These are phyloP conservation scores for Lyophyllum decastes DNA, from an alignment of 768 basidiomycete genomes.

Conservation along the genomic window DNA sequence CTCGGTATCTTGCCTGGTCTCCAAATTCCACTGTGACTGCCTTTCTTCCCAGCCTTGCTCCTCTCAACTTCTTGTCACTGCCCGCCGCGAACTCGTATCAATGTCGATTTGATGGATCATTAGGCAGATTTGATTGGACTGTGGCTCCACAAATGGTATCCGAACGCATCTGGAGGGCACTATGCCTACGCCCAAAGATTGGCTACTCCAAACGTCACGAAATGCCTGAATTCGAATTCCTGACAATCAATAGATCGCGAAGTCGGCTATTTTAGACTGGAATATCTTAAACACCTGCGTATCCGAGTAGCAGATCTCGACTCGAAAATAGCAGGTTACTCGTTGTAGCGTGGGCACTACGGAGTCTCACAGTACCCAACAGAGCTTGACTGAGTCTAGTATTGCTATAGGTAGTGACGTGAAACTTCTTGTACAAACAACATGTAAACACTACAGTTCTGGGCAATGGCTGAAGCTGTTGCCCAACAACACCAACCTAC, in stretches of 20 bases:
- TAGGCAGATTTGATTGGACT: conserved; percentile 14
- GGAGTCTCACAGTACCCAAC: too few species aligned
- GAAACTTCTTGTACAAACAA: too few species aligned
- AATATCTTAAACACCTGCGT: neutral
- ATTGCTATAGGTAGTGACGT: too few species aligned
- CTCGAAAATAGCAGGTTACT: too few species aligned
- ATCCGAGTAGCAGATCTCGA: too few species aligned
- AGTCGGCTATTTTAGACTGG: too few species aligned
- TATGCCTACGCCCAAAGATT: neutral
- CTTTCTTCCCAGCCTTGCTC: neutral
- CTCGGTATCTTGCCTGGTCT: neutral
- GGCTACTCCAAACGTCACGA: neutral
- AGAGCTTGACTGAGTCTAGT: too few species aligned
- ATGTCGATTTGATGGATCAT: conserved; percentile 11
- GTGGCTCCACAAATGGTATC: conserved; percentile 5
- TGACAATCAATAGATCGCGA: neutral
- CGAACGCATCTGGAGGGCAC: neutral
- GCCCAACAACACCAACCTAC: too few species aligned
- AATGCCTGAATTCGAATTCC: neutral
- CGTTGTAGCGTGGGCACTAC: too few species aligned
- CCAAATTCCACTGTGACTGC: neutral
- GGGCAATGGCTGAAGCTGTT: too few species aligned
- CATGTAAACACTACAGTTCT: too few species aligned
- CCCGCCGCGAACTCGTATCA: neutral
- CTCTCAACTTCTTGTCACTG: neutral